Evolutionary conservation across 2,329 filamentous ascomycete species (phyloP).

Genomic region (Cytospora piceicola): DNA sequence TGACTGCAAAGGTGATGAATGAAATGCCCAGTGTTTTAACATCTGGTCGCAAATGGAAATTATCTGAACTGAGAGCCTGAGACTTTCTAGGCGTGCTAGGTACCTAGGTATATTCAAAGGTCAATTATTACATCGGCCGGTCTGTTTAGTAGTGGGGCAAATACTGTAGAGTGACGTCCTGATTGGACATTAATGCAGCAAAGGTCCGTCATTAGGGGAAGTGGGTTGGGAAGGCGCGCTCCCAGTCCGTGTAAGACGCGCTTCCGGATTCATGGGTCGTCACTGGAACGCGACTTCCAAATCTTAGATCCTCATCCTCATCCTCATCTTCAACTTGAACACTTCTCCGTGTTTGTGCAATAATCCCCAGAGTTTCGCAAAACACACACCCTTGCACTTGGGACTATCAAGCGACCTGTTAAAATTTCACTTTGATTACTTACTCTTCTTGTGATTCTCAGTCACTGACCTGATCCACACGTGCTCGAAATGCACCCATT

Average conservation of each 20-base stretch:
- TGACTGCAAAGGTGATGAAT: not conserved
- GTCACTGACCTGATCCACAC: not conserved
- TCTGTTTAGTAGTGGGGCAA: not conserved
- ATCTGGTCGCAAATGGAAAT: not conserved
- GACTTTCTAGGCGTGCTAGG: not conserved
- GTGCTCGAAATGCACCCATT: slow-evolving; percentile 8
- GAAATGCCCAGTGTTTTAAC: not conserved
- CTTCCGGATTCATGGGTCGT: not conserved
- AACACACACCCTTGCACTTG: not conserved
- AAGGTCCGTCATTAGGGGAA: slow-evolving; percentile 26
- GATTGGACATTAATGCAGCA: slow-evolving; percentile 11
- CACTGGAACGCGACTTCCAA: slow-evolving; percentile 12
- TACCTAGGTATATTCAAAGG: not conserved
- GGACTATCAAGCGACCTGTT: not conserved
- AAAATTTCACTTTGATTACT: not conserved
- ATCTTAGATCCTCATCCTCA: slow-evolving; percentile 10
- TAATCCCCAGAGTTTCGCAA: not conserved
- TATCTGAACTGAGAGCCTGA: too few species aligned
- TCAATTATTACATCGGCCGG: not conserved
- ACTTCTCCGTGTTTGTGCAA: not conserved
- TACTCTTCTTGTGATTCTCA: not conserved
- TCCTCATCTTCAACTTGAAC: not conserved
- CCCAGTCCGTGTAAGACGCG: not conserved
- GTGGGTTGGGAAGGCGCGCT: not conserved
- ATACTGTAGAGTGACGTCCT: not conserved